These are phyloP conservation scores for Pseudonitzschia pungens DNA, from an alignment of 108 stramenopile species.

Conservation along the genomic window DNA sequence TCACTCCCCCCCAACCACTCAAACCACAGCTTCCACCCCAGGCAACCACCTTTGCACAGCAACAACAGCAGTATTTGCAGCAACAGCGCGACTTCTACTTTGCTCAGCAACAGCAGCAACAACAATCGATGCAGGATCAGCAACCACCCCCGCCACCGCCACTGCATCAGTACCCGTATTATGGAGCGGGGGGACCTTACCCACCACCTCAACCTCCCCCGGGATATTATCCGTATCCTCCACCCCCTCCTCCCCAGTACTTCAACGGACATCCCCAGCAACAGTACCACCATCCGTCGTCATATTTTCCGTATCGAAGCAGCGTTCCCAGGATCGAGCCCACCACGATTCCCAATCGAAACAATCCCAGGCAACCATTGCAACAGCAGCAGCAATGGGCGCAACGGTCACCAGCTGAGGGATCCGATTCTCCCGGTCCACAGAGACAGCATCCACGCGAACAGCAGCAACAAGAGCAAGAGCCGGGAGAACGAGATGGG, in stretches of 20 bases:
- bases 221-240: slow-evolving; percentile 25
- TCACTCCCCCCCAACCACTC: not conserved
- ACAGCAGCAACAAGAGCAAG: slow-evolving; percentile 23
- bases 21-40: not conserved
- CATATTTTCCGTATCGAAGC: slow-evolving; percentile 5
- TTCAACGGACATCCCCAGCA: not conserved
- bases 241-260: slow-evolving; percentile 17
- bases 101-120: slow-evolving; percentile 30
- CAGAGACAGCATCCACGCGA: not conserved
- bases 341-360: not conserved
- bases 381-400: slow-evolving; percentile 16
- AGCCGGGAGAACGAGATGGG: slow-evolving; percentile 12
- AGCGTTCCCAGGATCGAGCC: not conserved
- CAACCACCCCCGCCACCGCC: not conserved
- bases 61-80: slow-evolving; percentile 13
- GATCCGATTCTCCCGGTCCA: slow-evolving; percentile 1
- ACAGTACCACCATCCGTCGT: slow-evolving; percentile 13
- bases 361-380: slow-evolving; percentile 11
- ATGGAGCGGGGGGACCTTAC: not conserved
- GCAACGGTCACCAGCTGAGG: no score
- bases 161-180: slow-evolving; percentile 11
- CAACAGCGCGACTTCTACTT: slow-evolving; percentile 5
- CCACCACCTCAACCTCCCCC: slow-evolving; percentile 5
- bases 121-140: not conserved
- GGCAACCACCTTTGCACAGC: not conserved